phyloP scores from a whole-genome alignment of 148 eudicot genomes.

The Arbutus unedo region DNA sequence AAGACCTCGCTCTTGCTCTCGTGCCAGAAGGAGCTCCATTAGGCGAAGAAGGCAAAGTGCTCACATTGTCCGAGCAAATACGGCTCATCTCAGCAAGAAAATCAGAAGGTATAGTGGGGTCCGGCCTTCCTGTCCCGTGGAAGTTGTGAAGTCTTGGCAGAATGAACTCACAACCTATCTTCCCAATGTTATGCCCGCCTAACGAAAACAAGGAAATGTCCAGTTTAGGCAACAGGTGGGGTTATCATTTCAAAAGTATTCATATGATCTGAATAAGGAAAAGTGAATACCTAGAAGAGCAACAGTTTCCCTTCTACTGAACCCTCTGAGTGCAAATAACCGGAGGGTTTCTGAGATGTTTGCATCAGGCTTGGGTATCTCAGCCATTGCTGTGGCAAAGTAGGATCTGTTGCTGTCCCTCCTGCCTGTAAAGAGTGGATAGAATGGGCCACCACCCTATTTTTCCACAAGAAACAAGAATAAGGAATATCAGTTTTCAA shows the following conservation, averaged over 20 bases:
- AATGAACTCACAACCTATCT: constrained; percentile 44
- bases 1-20: constrained; percentile 21
- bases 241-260: not conserved
- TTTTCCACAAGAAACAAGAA: not conserved
- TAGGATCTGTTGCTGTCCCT: constrained; percentile 15
- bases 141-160: constrained; percentile 30
- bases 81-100: constrained; percentile 24
- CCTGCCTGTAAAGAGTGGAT: constrained; percentile 20
- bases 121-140: constrained; percentile 30
- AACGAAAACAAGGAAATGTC: not conserved
- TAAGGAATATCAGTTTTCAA: not conserved
- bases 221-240: not conserved
- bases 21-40: constrained; percentile 21
- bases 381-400: constrained; percentile 10
- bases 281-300: constrained; percentile 22
- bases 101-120: constrained; percentile 34
- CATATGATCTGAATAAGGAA: not conserved
- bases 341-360: constrained; percentile 13
- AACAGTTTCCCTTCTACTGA: constrained; percentile 17
- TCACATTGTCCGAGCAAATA: constrained; percentile 17
- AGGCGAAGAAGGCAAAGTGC: constrained; percentile 17
- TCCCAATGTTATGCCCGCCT: constrained; percentile 56
- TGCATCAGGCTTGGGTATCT: constrained; percentile 17
- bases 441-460: constrained; percentile 25
- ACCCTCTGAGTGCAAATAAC: constrained; percentile 14